Evolutionary conservation across 352 stramenopile genomes (phyloP).

Genomic region (Phytophthora fragariaefolia): DNA sequence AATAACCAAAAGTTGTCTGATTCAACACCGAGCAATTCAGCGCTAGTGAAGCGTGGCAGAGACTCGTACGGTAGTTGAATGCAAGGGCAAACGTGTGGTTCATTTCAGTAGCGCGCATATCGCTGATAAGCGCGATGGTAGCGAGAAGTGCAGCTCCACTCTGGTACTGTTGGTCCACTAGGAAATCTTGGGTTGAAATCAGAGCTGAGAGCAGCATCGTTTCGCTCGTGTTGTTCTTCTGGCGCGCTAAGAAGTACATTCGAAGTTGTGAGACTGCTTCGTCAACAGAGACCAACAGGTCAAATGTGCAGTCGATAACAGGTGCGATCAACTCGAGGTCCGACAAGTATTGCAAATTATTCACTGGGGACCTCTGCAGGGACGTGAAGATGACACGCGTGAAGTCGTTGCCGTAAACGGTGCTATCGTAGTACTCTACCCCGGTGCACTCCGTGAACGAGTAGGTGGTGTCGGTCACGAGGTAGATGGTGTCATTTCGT

Average conservation of each 20-base stretch:
- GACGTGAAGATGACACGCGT: constrained; percentile 31
- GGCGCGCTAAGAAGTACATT: constrained; percentile 37
- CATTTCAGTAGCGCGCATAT: constrained; percentile 26
- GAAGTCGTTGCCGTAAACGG: constrained; percentile 35
- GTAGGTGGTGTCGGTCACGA: constrained; percentile 20
- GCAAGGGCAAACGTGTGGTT: constrained; percentile 32
- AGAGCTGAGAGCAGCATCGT: constrained; percentile 29
- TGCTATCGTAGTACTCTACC: constrained; percentile 11
- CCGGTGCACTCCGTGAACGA: constrained; percentile 24
- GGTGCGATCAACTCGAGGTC: constrained; percentile 32
- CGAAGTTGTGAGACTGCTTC: constrained; percentile 21
- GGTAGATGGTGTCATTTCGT: constrained; percentile 41
- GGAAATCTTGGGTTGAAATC: constrained; percentile 36
- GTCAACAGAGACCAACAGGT: constrained; percentile 19
- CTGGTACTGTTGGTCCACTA: constrained; percentile 24
- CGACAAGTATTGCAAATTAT: constrained; percentile 35
- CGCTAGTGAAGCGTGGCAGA: constrained; percentile 13
- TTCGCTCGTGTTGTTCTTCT: constrained; percentile 10
- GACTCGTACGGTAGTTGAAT: constrained; percentile 37
- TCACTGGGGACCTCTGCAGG: constrained; percentile 23
- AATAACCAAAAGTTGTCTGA: constrained; percentile 29
- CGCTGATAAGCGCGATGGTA: constrained; percentile 30
- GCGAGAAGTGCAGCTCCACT: constrained; percentile 23
- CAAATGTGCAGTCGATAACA: constrained; percentile 32
- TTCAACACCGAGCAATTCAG: constrained; percentile 13